Evolutionary conservation across 371 early-diverging fungal genomes (phyloP).

Genomic region (Umbelopsis sp.): DNA sequence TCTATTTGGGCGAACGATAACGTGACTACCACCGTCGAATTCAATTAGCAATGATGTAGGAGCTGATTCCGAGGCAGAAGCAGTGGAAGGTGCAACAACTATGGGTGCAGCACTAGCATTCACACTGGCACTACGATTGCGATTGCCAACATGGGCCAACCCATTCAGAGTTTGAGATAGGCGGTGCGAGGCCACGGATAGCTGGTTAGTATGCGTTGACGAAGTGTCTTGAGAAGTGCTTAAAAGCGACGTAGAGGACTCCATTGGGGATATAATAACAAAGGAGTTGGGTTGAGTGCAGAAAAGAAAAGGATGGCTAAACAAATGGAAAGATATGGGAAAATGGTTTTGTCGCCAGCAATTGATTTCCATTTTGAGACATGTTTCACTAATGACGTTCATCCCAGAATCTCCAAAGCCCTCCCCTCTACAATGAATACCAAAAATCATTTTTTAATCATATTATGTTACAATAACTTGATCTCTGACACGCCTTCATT

Average conservation of each 20-base stretch:
- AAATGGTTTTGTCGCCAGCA: background rate
- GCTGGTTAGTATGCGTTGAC: background rate
- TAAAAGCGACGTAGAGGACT: conserved; percentile 1
- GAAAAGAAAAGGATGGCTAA: background rate
- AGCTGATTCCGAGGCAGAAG: conserved; percentile 12
- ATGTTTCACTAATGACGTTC: conserved; percentile 15
- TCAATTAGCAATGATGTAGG: conserved; percentile 33
- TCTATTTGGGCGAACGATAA: conserved; percentile 51
- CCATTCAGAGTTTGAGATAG: conserved; percentile 11
- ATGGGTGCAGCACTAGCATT: background rate
- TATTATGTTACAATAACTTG: background rate
- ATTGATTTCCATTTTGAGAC: background rate
- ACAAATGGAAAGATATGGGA: background rate
- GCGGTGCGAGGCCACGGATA: conserved; percentile 11
- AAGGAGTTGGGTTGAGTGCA: background rate
- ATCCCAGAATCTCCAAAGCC: background rate
- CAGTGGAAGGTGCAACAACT: background rate
- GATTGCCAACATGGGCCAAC: conserved; percentile 9
- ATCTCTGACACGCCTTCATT: background rate
- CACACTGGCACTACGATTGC: conserved; percentile 4
- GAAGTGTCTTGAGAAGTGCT: background rate
- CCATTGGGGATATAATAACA: background rate
- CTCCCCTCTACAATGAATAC: no score
- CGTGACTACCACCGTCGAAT: conserved; percentile 52
- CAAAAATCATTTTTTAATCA: no score